Evolutionary conservation across 1,139 yeast genomes (phyloP), one percentile per base, ranked within the genome.

Genomic region (Suhomyces wounanorum): DNA sequence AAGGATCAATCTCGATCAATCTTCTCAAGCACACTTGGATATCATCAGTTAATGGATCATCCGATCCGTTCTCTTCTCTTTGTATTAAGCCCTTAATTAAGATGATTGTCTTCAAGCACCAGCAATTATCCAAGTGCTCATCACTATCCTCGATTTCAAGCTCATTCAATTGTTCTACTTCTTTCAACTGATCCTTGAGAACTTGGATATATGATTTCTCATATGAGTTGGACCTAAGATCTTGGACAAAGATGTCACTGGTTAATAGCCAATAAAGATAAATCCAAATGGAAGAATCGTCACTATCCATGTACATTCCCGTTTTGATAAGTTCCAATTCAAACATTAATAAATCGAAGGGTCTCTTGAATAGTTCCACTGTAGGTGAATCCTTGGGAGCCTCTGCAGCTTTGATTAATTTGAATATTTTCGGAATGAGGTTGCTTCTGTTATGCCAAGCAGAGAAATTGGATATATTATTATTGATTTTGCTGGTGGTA

Each of bases 371-470:
- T 2, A 68, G 48, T 3, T 49, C 51, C n/a, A 47, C 44, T 1
- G 46, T 43, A 9, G 39, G 54, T 8, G 48, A 49, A 64, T 38
- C 62, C 7, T 50, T 44, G 3, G 53, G 25, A 3, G 47, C 45
- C 2, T 53, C 48, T 6, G 46, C 44, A n/a, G 43, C 23, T 8
- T 52, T 52, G 16, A 66, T 48, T 31, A 66, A 48, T 1, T 50
- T 23, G 51, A 84, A 75, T 44, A 87, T 67, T 48, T 68, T 70
- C 1, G 86, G 84, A 11, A 91, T 78, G 52, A 92, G 70, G 55
- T 83, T 84, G 8, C 91, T 81, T 55, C 99, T 75, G 65, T 90
- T 89, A 68, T 94, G 97, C 96, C 97, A 92, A 11, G 99, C 98
- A 2, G 96, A 89, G 63, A 87, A 94, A 66, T 94, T 95, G 47